A percentile compares a stretch with the other conserved stretches of the same genome.
Evolutionary conservation across 2,329 filamentous ascomycete genomes (phyloP).

Genomic region (Colletotrichum limetticola): DNA sequence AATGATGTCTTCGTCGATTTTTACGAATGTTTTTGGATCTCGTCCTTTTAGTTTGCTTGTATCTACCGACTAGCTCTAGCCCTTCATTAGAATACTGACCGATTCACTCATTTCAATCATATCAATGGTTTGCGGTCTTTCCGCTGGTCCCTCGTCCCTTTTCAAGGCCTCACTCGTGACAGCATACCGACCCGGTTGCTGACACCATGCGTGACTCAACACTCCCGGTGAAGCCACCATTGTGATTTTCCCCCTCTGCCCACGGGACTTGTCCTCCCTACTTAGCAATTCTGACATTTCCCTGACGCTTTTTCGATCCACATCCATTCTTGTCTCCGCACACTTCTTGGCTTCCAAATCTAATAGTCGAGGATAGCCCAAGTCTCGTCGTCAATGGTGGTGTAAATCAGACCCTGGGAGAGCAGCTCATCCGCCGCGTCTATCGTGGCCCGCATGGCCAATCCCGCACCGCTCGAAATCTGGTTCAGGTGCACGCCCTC

Average conservation of each 20-base stretch:
- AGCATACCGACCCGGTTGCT: not conserved
- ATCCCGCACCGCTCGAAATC: conserved; percentile 73
- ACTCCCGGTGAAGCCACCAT: not conserved
- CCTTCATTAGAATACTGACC: conserved; percentile 33
- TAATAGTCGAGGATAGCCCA: conserved; percentile 85
- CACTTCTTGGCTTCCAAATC: not conserved
- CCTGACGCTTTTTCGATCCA: not conserved
- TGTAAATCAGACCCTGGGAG: conserved; percentile 80
- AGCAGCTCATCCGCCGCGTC: conserved; percentile 86
- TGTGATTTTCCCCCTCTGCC: not conserved
- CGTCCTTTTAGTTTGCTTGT: conserved; percentile 19
- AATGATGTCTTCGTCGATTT: not conserved
- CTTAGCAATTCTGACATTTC: not conserved
- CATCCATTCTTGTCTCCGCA: not conserved
- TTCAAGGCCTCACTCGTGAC: not conserved
- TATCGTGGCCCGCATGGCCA: conserved; percentile 77
- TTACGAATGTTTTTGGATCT: conserved; percentile 4
- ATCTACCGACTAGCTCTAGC: conserved; percentile 32
- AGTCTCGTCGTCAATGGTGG: conserved; percentile 92
- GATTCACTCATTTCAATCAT: conserved; percentile 30
- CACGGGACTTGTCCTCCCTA: not conserved
- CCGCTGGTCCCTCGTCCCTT: not conserved
- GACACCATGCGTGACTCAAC: not conserved
- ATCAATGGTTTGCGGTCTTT: not conserved
- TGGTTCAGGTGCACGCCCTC: conserved; percentile 87